These are phyloP conservation scores for Carallia pectinifolia DNA, from an alignment of 345 rosid genomes.

Conservation along the genomic window DNA sequence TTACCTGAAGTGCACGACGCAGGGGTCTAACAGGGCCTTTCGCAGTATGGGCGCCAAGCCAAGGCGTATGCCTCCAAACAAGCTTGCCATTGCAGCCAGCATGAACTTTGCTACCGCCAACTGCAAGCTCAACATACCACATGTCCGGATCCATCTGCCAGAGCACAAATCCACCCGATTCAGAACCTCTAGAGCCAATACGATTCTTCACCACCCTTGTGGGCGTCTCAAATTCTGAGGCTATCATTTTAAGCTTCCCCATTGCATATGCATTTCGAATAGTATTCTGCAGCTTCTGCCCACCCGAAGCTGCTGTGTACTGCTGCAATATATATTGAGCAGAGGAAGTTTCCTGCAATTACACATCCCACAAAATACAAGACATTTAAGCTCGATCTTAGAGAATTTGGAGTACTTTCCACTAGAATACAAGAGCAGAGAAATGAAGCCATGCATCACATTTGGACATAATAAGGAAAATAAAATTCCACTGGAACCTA, in stretches of 20 bases:
- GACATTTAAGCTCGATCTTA: not conserved
- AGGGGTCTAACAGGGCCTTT: slow-evolving; percentile 90
- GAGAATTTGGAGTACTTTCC: not conserved
- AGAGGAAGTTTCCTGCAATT: slow-evolving; percentile 71
- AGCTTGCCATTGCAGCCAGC: slow-evolving; percentile 94
- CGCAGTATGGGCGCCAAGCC: slow-evolving; percentile 86
- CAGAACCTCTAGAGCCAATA: slow-evolving; percentile 49
- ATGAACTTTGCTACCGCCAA: slow-evolving; percentile 77
- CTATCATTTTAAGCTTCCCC: slow-evolving; percentile 80
- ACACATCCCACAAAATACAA: not conserved
- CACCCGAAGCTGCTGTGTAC: slow-evolving; percentile 89
- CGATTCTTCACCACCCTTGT: slow-evolving; percentile 66
- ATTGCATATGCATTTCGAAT: slow-evolving; percentile 77
- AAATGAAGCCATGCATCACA: too few species aligned
- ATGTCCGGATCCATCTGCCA: slow-evolving; percentile 98
- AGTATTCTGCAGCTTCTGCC: slow-evolving; percentile 75
- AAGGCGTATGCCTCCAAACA: slow-evolving; percentile 92
- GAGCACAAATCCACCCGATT: slow-evolving; percentile 88
- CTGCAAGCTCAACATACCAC: slow-evolving; percentile 94
- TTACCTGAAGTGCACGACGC: slow-evolving; percentile 92
- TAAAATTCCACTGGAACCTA: too few species aligned
- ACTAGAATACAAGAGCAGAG: not conserved
- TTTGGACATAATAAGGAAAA: too few species aligned
- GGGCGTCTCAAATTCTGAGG: slow-evolving; percentile 75
- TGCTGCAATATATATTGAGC: slow-evolving; percentile 91